These are phyloP conservation scores for Knufia fluminis DNA, from an alignment of 2,329 filamentous ascomycete genomes.

Conservation along the genomic window DNA sequence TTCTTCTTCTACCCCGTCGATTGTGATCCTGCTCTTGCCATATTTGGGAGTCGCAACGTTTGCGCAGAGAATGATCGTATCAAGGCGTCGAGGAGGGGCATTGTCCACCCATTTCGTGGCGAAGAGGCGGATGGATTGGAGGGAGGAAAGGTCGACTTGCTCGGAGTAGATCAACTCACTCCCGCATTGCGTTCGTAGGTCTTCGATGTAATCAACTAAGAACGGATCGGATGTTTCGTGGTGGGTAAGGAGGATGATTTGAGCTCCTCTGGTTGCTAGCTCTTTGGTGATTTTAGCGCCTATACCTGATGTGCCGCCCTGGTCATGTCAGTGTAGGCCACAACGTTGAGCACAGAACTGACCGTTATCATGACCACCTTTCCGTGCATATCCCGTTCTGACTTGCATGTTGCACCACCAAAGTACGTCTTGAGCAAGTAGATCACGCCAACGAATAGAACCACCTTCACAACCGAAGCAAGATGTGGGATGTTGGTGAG, in stretches of 20 bases:
- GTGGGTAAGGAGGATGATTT: conserved; percentile 81
- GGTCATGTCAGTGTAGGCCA: conserved; percentile 4
- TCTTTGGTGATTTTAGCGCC: conserved; percentile 66
- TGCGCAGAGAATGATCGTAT: conserved; percentile 84
- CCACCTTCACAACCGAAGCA: conserved; percentile 43
- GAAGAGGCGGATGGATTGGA: conserved; percentile 87
- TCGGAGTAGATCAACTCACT: conserved; percentile 93
- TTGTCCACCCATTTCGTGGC: conserved; percentile 99
- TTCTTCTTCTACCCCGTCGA: conserved; percentile 74
- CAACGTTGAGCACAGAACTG: conserved; percentile 21
- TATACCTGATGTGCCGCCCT: conserved; percentile 87
- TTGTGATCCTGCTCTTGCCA: conserved; percentile 50
- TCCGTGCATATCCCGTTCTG: conserved; percentile 80
- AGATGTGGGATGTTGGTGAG: conserved; percentile 45
- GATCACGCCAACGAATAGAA: conserved; percentile 44
- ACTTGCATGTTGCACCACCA: conserved; percentile 61
- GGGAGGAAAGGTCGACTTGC: conserved; percentile 76
- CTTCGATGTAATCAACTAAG: conserved; percentile 84
- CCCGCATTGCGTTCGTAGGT: conserved; percentile 63
- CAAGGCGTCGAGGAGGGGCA: conserved; percentile 73
- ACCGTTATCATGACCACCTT: conserved; percentile 90
- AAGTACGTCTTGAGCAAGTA: conserved; percentile 64
- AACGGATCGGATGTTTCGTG: conserved; percentile 75
- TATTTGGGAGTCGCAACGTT: conserved; percentile 65
- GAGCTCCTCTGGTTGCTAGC: conserved; percentile 73